Base-by-base conservation (phyloP, 1,139 yeast genomes). In the Candida glucosophila region DNA sequence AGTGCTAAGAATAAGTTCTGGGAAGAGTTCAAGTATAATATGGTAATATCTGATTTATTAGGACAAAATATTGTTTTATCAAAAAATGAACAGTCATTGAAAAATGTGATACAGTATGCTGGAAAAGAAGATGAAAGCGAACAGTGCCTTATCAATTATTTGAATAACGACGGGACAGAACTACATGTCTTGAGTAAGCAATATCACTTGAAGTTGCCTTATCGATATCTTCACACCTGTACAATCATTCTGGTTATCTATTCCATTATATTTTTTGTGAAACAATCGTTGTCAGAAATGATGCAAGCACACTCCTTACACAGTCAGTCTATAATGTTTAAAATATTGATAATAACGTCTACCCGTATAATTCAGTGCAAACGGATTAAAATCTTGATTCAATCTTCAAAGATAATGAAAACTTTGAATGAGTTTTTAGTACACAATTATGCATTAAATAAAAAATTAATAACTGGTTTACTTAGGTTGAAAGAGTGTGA, bases 41-140 rank as follows among this genome's bases (percentile, higher is more conserved):
- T 65, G 19, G 47, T 65, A 3, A 43, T 58, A 4, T 60, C 68
- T 3, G 56, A 56, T 30, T 42, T 65, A n/a, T 40, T 65, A 23
- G 69, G 63, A 27, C 62, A 61, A 32, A 44, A 67, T 2, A 56
- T 64, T 58, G 52, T 59, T 19, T 40, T 63, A 14, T 61, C 69
- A 11, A 63, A 64, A 33, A 62, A 61, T 32, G 69, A 65, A 23
- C 61, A 56, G 31, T 47, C 54, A 11, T 41, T 56, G 22, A 36
- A 34, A 23, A 38, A 25, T 16, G 16, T 20, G 12, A 13, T 22
- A 9, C 17, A 17, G 11, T 14, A 22, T 5, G 24, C 19, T 15
- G 15, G 29, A 3, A 25, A 24, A 22, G 12, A 15, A 7, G 12
- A 16, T 9, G 27, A 17, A 3, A 13, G 20, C 7, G 17, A 14